Evolutionary conservation across 345 rosid species (phyloP), one percentile per base, ranked within the genome.

Genomic region (Durio zibethinus): DNA sequence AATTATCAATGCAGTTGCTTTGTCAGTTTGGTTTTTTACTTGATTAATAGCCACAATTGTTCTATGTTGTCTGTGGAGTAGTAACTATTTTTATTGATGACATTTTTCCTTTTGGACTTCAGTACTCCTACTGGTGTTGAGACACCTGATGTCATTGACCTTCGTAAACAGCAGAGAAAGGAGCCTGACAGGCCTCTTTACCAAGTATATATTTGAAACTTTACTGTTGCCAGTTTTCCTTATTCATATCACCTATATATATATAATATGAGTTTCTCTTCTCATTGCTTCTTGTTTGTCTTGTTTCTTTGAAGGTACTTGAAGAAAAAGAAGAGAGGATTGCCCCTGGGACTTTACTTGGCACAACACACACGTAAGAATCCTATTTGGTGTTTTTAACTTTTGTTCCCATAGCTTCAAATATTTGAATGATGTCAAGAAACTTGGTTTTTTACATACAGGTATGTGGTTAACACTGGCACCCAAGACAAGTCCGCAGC

Each of bases 101-200:
- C 33, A 4, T 62, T n/a, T 50, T 47, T 29, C 66, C 71, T 20
- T 78, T 71, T 21, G 42, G 50, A 77, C 45, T 76, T 53, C 85
- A 96, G 99, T 85, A 93, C 99, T 40, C 99, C 98, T 16, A 96
- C 99, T 84, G 99, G 99, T 21, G 97, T 96, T 10, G 99, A 97
- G 87, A 97, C 99, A 63, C 99, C 98, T 4, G 98, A 97, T 84
- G 99, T 94, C n/a, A 96, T 96, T 52, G 99, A 97, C 71, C 98
- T 97, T 57, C 94, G 99, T 74, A 97, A 97, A 84, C 98, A 92
- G 85, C 99, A 97, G 85, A 90, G 97, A 81, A 97, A 97, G 90
- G 99, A 97, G 76, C 92, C 97, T 18, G 98, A 94, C 73, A 92
- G 90, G 85, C 88, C 98, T 83, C 92, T 92, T 65, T 92, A 94